Evolutionary conservation across 2,329 filamentous ascomycete genomes (phyloP), one percentile per base, ranked within the genome.

Genomic region (Curvularia spicifera): DNA sequence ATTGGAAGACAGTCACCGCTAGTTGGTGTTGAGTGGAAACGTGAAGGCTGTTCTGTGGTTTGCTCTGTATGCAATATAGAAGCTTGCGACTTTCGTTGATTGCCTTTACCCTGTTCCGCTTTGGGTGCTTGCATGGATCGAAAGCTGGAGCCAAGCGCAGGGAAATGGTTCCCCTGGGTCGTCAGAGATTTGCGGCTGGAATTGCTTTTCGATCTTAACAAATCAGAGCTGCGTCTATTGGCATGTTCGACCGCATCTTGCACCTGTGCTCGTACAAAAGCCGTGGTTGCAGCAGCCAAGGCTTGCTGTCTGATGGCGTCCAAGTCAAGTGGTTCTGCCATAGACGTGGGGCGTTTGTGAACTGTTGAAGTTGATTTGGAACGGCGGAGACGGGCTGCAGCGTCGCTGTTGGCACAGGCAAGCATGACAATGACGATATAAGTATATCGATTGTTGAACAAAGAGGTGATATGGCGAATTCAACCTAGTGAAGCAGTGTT

Each of bases 131-230:
- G 59, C 7, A 60, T 45, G 28, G 70, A 71, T 31, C 70, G 69
- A 46, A 73, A 58, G 53, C 71, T 74, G 2, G 72, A 68, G 8
- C 68, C 70, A 42, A 73, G 67, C 9, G 70, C 63, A n/a, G 74
- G 74, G 43, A 78, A 77, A 52, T 76, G 75, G 44, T 72, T 75
- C 47, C 75, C 75, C 54, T 76, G 71, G 3, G 72, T 71, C 0
- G 57, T 64, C 46, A 70, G 57, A 22, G 73, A 72, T 42, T 71
- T 74, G 48, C 72, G 69, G 56, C 73, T 77, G 15, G 72, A 63
- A 43, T 66, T 76, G 57, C 74, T 78, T 56, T 71, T 76, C 10
- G 68, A 65, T 29, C 73, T 62, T 37, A 60, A 51, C 7, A 74
- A 48, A 12, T 71, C 68, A 39, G 63, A 61, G 53, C 59, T 66